Evolutionary conservation across 441 rosid species (phyloP).

Genomic region (Adansonia grandidieri): DNA sequence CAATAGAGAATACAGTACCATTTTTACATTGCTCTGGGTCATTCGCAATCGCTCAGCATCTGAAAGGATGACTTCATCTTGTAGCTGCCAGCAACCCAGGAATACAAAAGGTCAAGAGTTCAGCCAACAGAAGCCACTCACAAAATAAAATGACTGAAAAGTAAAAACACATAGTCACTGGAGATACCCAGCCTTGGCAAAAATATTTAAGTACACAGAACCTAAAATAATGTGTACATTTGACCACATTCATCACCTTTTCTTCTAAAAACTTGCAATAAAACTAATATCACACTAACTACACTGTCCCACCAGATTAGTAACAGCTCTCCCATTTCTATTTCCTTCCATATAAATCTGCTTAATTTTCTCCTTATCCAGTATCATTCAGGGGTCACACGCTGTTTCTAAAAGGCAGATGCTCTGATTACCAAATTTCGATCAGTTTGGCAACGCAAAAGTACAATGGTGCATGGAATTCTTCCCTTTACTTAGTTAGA

Average conservation of each 20-base stretch:
- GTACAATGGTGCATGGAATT: background rate
- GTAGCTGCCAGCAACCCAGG: conserved; percentile 62
- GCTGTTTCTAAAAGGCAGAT: background rate
- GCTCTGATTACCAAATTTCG: background rate
- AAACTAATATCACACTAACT: conserved; percentile 3
- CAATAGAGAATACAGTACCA: conserved; percentile 44
- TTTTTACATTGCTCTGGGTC: conserved; percentile 91
- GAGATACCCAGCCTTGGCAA: background rate
- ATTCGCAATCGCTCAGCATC: conserved; percentile 90
- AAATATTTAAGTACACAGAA: background rate
- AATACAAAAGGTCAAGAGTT: conserved; percentile 14
- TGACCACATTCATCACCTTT: background rate
- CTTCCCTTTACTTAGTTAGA: background rate
- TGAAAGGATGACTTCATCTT: conserved; percentile 92
- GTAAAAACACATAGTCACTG: conserved; percentile 10
- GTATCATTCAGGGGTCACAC: background rate
- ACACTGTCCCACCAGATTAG: background rate
- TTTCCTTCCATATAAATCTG: background rate
- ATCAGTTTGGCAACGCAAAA: background rate
- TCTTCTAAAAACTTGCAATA: background rate
- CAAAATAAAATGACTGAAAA: conserved; percentile 4
- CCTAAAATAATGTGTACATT: background rate
- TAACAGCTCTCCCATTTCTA: conserved; percentile 1
- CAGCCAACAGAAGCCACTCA: background rate
- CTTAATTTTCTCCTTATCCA: background rate